Evolutionary conservation across 2,329 filamentous ascomycete genomes (phyloP).

Genomic region (Talaromyces sp.): DNA sequence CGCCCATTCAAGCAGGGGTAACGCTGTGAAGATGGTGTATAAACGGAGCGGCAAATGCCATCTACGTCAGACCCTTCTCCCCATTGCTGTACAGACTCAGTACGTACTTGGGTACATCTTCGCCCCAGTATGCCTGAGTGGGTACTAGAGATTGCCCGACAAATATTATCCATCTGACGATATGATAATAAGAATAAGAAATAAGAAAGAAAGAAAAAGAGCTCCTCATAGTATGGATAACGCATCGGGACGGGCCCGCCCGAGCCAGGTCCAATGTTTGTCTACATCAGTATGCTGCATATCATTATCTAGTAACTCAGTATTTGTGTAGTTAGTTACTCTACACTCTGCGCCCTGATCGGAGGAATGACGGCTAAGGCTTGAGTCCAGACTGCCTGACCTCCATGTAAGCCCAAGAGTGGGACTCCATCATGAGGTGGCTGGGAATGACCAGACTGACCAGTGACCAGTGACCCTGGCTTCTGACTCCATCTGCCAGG

Average conservation of each 20-base stretch:
- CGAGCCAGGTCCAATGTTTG: conserved; percentile 6
- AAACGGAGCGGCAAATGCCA: background rate
- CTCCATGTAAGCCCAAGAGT: background rate
- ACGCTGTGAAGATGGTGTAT: background rate
- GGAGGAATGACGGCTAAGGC: background rate
- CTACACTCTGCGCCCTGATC: background rate
- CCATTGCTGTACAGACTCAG: too few relatives aligned
- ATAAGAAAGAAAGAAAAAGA: too few relatives aligned
- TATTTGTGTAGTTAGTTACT: too few relatives aligned
- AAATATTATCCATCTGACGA: too few relatives aligned
- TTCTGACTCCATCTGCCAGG: background rate
- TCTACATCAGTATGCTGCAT: too few relatives aligned
- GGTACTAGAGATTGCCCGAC: background rate
- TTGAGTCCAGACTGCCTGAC: conserved; percentile 1
- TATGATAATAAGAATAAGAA: too few relatives aligned
- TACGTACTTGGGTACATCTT: background rate
- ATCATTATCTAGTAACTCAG: background rate
- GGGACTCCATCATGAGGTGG: conserved; percentile 6
- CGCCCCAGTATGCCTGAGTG: background rate
- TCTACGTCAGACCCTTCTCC: too few relatives aligned
- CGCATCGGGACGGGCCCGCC: conserved; percentile 13
- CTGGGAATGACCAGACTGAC: background rate
- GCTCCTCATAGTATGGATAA: background rate
- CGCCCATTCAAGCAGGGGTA: background rate
- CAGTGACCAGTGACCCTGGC: background rate